A percentile compares a stretch with the other conserved stretches of the same genome.
Conservation (phyloP, 2,329 filamentous ascomycete species). For the Curvularia verruculosa region DNA sequence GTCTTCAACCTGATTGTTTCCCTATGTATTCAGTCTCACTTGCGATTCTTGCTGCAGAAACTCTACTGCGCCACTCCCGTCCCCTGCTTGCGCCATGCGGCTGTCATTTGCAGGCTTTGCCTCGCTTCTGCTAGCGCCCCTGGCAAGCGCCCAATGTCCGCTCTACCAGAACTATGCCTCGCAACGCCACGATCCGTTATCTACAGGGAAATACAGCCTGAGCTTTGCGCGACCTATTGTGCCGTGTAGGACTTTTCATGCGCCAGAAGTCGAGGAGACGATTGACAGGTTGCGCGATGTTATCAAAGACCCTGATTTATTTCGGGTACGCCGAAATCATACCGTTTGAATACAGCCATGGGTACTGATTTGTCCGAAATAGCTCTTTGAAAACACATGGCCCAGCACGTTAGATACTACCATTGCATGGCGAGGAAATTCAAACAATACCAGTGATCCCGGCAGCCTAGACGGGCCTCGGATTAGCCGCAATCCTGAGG, state of each 20-base stretch:
- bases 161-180: conserved; percentile 52
- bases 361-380: neutral
- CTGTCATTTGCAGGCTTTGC: conserved; percentile 3
- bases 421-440: conserved; percentile 68
- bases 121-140: conserved; percentile 16
- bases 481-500: conserved; percentile 39
- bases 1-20: neutral
- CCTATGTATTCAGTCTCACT: neutral
- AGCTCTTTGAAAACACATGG: conserved; percentile 72
- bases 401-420: conserved; percentile 80
- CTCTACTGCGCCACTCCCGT: neutral
- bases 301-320: conserved; percentile 64
- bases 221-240: conserved; percentile 53
- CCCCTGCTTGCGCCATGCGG: conserved; percentile 16
- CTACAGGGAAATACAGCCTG: conserved; percentile 51
- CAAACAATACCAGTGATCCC: conserved; percentile 49
- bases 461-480: conserved; percentile 5
- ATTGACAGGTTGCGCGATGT: conserved; percentile 44
- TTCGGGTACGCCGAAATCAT: conserved; percentile 47
- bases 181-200: conserved; percentile 51
- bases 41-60: neutral
- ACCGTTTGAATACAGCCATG: neutral
- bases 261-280: conserved; percentile 50
- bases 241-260: conserved; percentile 55
- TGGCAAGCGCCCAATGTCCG: conserved; percentile 48